A percentile compares a stretch with the other conserved stretches of the same genome.
Conservation (phyloP, 1,139 yeast species). For the Chernovozyma sophiae-reginae region DNA sequence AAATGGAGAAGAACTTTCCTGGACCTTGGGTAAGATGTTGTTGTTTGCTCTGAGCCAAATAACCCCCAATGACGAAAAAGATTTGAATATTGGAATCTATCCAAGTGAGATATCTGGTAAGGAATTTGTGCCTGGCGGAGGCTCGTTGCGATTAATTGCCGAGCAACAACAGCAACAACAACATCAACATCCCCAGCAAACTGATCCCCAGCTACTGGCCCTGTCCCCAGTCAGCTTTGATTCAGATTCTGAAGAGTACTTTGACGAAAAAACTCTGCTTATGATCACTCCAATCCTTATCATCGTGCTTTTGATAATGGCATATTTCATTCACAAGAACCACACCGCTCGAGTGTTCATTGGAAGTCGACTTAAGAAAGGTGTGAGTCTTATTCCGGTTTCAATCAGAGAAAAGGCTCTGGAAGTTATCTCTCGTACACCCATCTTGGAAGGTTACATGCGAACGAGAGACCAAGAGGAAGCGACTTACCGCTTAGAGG, state of each 20-base stretch:
- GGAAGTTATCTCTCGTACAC: background rate
- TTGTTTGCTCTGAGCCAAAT: conserved; percentile 57
- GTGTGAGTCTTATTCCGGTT: background rate
- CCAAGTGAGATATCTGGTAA: conserved; percentile 50
- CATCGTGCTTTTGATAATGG: conserved; percentile 16
- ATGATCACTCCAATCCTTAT: conserved; percentile 9
- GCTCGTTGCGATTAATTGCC: conserved; percentile 5
- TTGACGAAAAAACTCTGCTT: background rate
- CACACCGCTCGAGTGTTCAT: background rate
- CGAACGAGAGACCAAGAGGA: conserved; percentile 3
- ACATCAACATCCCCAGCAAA: background rate
- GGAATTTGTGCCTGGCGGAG: conserved; percentile 36
- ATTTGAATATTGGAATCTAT: conserved; percentile 42
- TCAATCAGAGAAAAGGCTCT: background rate
- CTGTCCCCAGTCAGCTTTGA: background rate
- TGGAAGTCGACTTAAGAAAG: background rate
- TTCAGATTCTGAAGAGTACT: conserved; percentile 2
- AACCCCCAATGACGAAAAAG: conserved; percentile 18
- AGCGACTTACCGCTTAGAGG: conserved; percentile 3
- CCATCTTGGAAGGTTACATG: conserved; percentile 1
- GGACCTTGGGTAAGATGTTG: conserved; percentile 64
- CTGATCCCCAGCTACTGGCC: no score
- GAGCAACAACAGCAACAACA: background rate
- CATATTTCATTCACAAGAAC: background rate
- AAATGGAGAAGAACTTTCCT: conserved; percentile 57